A percentile compares a stretch with the other conserved stretches of the same genome.
These are phyloP conservation scores for Saccharum officinarum DNA, from an alignment of 176 grass and related monocot genomes.

Conservation along the genomic window DNA sequence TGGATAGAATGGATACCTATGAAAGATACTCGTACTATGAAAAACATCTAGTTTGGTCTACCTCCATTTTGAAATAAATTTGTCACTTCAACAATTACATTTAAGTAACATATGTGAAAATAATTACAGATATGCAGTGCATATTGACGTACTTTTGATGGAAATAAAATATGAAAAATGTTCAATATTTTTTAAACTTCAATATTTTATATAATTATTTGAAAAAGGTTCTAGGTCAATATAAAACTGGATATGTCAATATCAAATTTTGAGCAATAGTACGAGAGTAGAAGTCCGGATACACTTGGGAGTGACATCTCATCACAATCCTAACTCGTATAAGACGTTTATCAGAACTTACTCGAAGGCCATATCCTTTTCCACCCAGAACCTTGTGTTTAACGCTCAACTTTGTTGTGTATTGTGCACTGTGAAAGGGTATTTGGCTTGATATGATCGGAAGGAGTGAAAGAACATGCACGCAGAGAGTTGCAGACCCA, in stretches of 20 bases:
- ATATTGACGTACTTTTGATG: not conserved
- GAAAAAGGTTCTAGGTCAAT: not conserved
- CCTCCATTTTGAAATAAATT: not conserved
- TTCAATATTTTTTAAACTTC: not conserved
- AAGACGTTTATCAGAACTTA: not conserved
- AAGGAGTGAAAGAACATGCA: slow-evolving; percentile 7
- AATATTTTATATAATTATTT: not conserved
- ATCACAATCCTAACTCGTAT: not conserved
- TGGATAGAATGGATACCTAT: not conserved
- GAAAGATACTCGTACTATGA: not conserved
- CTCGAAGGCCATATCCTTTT: not conserved
- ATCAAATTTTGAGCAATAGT: not conserved
- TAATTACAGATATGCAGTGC: not conserved
- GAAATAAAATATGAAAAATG: not conserved
- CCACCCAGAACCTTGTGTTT: not conserved
- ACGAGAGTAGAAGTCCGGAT: too few relatives aligned
- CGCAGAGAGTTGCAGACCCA: not conserved
- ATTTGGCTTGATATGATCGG: not conserved
- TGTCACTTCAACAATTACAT: not conserved
- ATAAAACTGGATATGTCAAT: not conserved
- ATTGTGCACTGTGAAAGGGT: slow-evolving; percentile 7
- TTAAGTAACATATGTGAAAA: not conserved
- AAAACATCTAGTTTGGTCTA: not conserved
- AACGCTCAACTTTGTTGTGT: slow-evolving; percentile 15
- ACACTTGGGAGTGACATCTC: not conserved